phyloP scores from a whole-genome alignment of 2,329 filamentous ascomycete genomes.

The Colletotrichum neosansevieriae region DNA sequence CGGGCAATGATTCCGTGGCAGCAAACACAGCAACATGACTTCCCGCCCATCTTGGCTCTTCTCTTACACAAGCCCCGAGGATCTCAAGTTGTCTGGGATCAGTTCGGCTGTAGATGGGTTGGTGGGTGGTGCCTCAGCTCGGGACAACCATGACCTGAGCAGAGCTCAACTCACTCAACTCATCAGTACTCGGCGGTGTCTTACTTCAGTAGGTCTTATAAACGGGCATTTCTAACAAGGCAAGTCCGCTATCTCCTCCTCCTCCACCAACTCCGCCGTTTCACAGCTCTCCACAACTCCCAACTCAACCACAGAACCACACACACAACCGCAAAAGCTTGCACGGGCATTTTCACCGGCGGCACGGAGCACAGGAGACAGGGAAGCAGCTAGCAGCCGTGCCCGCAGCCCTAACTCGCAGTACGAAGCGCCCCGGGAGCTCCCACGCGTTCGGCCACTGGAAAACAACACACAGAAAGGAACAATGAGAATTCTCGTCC shows the following conservation, averaged over 20 bases:
- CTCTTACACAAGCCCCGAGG: not conserved
- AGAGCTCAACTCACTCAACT: not conserved
- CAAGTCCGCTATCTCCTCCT: conserved; percentile 6
- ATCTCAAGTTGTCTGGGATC: conserved; percentile 3
- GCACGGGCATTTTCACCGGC: not conserved
- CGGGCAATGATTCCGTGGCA: not conserved
- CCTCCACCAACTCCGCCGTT: conserved; percentile 12
- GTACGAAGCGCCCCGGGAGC: not conserved
- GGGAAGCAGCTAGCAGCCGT: not conserved
- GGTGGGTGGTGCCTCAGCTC: not conserved
- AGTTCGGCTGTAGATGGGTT: conserved; percentile 1
- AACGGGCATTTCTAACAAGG: conserved; percentile 10
- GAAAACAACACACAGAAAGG: not conserved
- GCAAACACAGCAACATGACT: not conserved
- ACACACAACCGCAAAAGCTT: not conserved
- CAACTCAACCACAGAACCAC: conserved; percentile 7
- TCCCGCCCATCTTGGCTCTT: not conserved
- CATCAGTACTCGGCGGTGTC: not conserved
- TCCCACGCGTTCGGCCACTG: conserved; percentile 33
- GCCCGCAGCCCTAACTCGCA: conserved; percentile 12
- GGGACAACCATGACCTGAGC: not conserved
- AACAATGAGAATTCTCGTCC: not conserved
- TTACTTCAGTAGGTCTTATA: not conserved
- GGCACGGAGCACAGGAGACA: not conserved
- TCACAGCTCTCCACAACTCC: conserved; percentile 7